phyloP scores from a whole-genome alignment of 164 flowering plant species.

The Piper longum region DNA sequence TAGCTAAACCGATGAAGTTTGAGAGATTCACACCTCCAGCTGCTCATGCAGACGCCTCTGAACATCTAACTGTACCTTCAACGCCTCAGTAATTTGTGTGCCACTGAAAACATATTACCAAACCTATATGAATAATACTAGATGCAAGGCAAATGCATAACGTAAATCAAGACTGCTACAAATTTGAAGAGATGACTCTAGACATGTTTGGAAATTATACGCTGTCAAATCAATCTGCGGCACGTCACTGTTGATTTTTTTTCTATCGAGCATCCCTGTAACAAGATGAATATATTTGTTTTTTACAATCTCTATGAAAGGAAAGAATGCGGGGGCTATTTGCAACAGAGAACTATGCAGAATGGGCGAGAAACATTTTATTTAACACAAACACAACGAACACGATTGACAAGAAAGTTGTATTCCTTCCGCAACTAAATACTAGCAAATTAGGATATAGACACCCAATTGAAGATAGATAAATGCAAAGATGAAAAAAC shows the following conservation, averaged over 20 bases:
- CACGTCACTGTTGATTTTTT: conserved; percentile 10
- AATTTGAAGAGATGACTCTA: background rate
- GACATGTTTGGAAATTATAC: conserved; percentile 14
- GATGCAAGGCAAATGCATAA: background rate
- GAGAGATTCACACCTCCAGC: conserved; percentile 9
- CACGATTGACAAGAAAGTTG: too few species aligned
- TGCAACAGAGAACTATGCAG: too few species aligned
- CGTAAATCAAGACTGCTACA: background rate
- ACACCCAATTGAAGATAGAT: too few species aligned
- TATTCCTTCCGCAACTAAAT: too few species aligned
- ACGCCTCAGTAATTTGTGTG: conserved; percentile 54
- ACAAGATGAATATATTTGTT: background rate
- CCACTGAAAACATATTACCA: conserved; percentile 25
- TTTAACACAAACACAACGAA: too few species aligned
- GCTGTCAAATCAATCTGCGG: conserved; percentile 31
- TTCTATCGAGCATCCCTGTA: conserved; percentile 45
- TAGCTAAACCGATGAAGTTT: background rate
- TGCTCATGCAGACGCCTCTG: conserved; percentile 83
- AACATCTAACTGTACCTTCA: conserved; percentile 62
- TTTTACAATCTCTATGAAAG: too few species aligned
- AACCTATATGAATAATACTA: background rate
- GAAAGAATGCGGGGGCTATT: too few species aligned
- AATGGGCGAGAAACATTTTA: too few species aligned
- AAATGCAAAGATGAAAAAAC: too few species aligned
- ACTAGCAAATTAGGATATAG: too few species aligned